These are phyloP conservation scores for Metarhizium guizhouense DNA, from an alignment of 2,329 filamentous ascomycete genomes.

Conservation along the genomic window DNA sequence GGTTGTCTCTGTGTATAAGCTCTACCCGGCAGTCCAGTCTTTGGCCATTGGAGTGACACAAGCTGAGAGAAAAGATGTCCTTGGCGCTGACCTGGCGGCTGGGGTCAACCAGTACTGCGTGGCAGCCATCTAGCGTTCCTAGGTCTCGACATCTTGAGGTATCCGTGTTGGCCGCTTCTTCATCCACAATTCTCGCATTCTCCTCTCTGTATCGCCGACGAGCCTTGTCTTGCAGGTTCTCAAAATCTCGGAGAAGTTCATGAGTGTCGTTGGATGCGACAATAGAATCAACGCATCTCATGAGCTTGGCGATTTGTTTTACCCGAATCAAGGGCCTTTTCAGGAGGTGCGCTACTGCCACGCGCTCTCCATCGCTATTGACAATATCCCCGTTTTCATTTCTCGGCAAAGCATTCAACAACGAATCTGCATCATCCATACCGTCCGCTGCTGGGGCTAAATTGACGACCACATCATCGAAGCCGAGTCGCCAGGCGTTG, in stretches of 20 bases:
- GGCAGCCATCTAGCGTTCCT: constrained; percentile 62
- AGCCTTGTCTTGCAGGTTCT: constrained; percentile 66
- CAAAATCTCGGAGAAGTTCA: constrained; percentile 45
- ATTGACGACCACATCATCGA: constrained; percentile 90
- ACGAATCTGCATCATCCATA: constrained; percentile 50
- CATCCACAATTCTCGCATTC: constrained; percentile 67
- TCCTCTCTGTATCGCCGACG: constrained; percentile 56
- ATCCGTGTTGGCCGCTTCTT: constrained; percentile 79
- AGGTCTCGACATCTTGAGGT: constrained; percentile 71
- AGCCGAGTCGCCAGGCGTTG: constrained; percentile 82
- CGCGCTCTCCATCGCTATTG: constrained; percentile 73
- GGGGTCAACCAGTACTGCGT: constrained; percentile 64
- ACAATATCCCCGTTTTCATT: constrained; percentile 59
- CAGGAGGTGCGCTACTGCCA: constrained; percentile 88
- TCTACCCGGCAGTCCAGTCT: constrained; percentile 84
- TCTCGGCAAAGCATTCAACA: constrained; percentile 48
- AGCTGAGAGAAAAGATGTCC: constrained; percentile 78
- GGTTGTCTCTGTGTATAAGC: constrained; percentile 74
- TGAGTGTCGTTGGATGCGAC: constrained; percentile 36
- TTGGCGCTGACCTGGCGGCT: constrained; percentile 77
- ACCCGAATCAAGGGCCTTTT: constrained; percentile 82
- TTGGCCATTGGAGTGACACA: constrained; percentile 84
- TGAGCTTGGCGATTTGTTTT: constrained; percentile 78
- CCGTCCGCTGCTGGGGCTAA: constrained; percentile 58
- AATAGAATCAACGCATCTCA: constrained; percentile 58